Evolutionary conservation across 306 rosid species (phyloP).

Genomic region (Ormosia emarginata): DNA sequence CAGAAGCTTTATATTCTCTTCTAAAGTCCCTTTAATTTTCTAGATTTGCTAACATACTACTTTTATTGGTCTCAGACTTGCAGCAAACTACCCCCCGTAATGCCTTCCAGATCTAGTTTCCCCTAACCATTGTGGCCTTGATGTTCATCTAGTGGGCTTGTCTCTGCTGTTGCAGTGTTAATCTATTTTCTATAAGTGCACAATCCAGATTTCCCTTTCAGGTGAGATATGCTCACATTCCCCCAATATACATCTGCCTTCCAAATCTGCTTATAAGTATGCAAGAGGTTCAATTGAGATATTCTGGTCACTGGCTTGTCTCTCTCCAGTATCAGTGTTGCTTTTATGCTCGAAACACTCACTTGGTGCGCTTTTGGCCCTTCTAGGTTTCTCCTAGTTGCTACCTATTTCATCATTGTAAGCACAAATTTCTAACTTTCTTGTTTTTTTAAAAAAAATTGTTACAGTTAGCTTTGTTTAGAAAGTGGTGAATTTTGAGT

Average conservation of each 20-base stretch:
- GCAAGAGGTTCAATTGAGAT: no score
- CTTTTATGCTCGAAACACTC: constrained; percentile 88
- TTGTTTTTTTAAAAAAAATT: no score
- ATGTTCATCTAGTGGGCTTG: no score
- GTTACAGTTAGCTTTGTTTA: background rate
- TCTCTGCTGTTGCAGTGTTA: no score
- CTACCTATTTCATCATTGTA: constrained; percentile 72
- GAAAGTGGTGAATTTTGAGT: background rate
- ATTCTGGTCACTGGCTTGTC: constrained; percentile 76
- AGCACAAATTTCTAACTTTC: background rate
- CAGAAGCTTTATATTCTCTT: background rate
- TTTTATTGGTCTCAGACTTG: constrained; percentile 67
- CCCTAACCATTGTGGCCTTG: no score
- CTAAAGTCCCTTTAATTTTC: constrained; percentile 1
- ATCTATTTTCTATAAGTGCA: no score
- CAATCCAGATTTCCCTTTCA: no score
- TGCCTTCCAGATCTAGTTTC: no score
- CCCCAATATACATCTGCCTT: no score
- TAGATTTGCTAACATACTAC: constrained; percentile 5
- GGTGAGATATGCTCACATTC: no score
- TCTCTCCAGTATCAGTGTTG: constrained; percentile 73
- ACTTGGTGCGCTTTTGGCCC: constrained; percentile 98
- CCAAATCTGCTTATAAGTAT: no score
- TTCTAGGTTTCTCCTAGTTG: constrained; percentile 85
- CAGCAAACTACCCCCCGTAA: constrained; percentile 90